These are phyloP conservation scores for Goffeauzyma gilvescens DNA, from an alignment of 768 basidiomycete species.

Conservation along the genomic window DNA sequence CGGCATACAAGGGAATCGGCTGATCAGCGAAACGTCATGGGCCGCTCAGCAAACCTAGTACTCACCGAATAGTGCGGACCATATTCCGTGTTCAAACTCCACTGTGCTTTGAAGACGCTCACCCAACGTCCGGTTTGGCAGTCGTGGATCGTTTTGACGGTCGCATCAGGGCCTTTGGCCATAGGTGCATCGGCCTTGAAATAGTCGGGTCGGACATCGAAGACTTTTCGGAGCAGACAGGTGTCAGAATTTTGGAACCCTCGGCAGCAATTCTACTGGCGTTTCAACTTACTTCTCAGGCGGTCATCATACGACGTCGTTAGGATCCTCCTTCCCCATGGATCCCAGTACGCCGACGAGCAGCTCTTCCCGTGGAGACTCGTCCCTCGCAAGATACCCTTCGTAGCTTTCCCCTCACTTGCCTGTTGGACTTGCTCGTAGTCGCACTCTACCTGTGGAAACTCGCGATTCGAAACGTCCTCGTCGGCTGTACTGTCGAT, in stretches of 20 bases:
- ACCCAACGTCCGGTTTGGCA: slow-evolving; percentile 35
- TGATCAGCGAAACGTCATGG: too few relatives aligned
- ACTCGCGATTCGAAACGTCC: too few relatives aligned
- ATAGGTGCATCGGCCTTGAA: slow-evolving; percentile 12
- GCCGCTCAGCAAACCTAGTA: too few relatives aligned
- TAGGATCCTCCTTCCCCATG: slow-evolving; percentile 31
- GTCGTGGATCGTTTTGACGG: slow-evolving; percentile 25
- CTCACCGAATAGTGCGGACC: slow-evolving; percentile 29
- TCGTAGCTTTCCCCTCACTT: too few relatives aligned
- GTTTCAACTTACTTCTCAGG: slow-evolving; percentile 27
- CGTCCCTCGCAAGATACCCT: too few relatives aligned
- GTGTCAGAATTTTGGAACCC: neutral
- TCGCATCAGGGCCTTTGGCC: neutral
- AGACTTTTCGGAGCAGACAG: slow-evolving; percentile 13
- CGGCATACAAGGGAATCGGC: too few relatives aligned
- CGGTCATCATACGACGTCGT: slow-evolving; percentile 35
- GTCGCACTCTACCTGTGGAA: neutral
- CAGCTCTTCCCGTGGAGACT: slow-evolving; percentile 30
- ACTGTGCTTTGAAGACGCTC: slow-evolving; percentile 35
- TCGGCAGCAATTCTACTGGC: too few relatives aligned
- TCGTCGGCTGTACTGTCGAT: neutral
- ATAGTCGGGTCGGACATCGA: slow-evolving; percentile 21
- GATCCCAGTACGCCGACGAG: slow-evolving; percentile 34
- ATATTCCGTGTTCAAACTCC: slow-evolving; percentile 29
- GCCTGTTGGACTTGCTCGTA: neutral